Evolutionary conservation across 164 flowering plant species (phyloP).

Genomic region (Warburgia ugandensis): DNA sequence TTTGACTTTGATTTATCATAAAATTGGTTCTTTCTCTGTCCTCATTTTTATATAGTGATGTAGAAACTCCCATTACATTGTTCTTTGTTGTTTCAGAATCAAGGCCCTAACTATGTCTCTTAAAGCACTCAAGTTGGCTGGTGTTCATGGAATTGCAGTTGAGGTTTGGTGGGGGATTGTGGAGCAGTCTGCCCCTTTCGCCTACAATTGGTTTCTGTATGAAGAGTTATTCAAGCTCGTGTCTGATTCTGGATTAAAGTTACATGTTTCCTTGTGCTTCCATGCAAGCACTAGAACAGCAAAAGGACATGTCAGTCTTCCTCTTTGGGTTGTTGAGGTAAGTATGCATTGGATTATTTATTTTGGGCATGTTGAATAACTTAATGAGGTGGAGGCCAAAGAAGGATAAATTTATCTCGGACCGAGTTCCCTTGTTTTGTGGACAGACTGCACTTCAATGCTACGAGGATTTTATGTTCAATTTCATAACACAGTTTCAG

Average conservation of each 20-base stretch:
- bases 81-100: constrained; percentile 25
- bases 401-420: no score
- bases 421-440: constrained; percentile 38
- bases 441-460: constrained; percentile 58
- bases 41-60: no score
- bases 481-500: constrained; percentile 37
- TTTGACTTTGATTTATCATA: no score
- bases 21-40: no score
- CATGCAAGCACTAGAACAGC: constrained; percentile 34
- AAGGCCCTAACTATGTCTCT: constrained; percentile 44
- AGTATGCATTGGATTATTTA: no score
- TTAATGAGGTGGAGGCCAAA: no score
- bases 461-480: constrained; percentile 52
- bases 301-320: constrained; percentile 37
- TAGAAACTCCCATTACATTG: background rate
- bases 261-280: constrained; percentile 51
- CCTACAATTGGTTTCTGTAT: constrained; percentile 49
- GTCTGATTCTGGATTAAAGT: constrained; percentile 41
- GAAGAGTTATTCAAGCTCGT: constrained; percentile 41
- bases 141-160: constrained; percentile 57
- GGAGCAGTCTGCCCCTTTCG: constrained; percentile 42
- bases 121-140: constrained; percentile 61
- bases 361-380: no score
- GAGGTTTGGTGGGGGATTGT: constrained; percentile 74
- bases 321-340: constrained; percentile 47